A percentile compares a stretch with the other conserved stretches of the same genome.
Evolutionary conservation across 2,329 filamentous ascomycete species (phyloP).

Genomic region (Claviceps capensis): DNA sequence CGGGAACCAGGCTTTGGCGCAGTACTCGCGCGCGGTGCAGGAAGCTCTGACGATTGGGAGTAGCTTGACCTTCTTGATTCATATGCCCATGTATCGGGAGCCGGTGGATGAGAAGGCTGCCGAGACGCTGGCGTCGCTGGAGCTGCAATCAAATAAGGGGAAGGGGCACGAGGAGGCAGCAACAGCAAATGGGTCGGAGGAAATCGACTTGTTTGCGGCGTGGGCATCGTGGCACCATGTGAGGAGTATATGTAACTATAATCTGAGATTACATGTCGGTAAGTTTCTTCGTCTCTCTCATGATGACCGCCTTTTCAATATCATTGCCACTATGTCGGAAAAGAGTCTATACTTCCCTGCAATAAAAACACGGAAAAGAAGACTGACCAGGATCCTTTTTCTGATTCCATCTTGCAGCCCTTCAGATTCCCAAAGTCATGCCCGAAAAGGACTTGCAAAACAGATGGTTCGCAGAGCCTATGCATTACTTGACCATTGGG

Average conservation of each 20-base stretch:
- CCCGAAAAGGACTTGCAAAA: slow-evolving; percentile 47
- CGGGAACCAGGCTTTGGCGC: slow-evolving; percentile 41
- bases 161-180: slow-evolving; percentile 8
- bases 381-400: background rate
- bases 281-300: slow-evolving; percentile 27
- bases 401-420: slow-evolving; percentile 21
- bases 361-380: too few relatives aligned
- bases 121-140: slow-evolving; percentile 36
- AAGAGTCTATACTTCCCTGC: background rate
- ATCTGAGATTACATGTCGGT: slow-evolving; percentile 70
- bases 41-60: slow-evolving; percentile 63
- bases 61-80: slow-evolving; percentile 67
- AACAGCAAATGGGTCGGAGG: slow-evolving; percentile 21
- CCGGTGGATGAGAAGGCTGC: slow-evolving; percentile 40
- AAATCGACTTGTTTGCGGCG: slow-evolving; percentile 58
- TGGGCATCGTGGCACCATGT: slow-evolving; percentile 96
- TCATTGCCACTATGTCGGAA: background rate
- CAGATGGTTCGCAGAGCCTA: slow-evolving; percentile 56
- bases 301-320: background rate
- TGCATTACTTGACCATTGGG: slow-evolving; percentile 46
- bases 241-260: slow-evolving; percentile 74
- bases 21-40: slow-evolving; percentile 73
- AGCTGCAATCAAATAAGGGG: slow-evolving; percentile 14
- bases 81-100: slow-evolving; percentile 72
- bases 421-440: slow-evolving; percentile 44